Base-by-base conservation (phyloP, 2,329 filamentous ascomycete genomes). In the Chaetomium strumarium region DNA sequence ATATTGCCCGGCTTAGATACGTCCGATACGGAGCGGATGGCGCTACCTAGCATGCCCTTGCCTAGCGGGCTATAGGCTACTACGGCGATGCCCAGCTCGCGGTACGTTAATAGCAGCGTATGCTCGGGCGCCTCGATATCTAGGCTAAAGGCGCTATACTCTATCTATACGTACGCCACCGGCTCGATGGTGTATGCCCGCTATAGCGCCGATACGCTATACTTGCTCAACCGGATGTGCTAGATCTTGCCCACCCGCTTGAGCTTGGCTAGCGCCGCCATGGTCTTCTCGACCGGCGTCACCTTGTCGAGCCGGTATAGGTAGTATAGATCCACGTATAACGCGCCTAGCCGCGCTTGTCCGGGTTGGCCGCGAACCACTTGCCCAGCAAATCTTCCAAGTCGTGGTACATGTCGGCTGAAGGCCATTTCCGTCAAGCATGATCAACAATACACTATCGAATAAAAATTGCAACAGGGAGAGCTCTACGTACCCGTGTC, bases 11-110 rank as follows among this genome's bases (percentile, higher is more conserved):
- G 30, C 68, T 3, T 68, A 68, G 42, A 81, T 68, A 57, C 30
- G 30, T 80, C 77, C 8, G 68, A 68, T 0, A 59, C 62, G 3
- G 67, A 71, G 31, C 68, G 68, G 61, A 76, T 72, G 2, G 63
- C 60, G 2, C 79, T 78, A 0, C 75, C 74, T 19, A 84, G 63
- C 52, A 84, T 63, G 12, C 81, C 81, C 1, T 79, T 72, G 1
- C 78, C 79, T 1, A 85, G 71, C 1, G 81, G 81, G 17, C 72
- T 75, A 65, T 81, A 83, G 1, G 78, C 75, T 0, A 85, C 72
- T 11, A 45, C 43, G 17, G 43, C 31, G 43, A 45, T 24, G 43
- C 43, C 43, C 43, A 45, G 31, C 31, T 84, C 78, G n/a, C 75
- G 71, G 52, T 72, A 75, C 0, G 79, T 80, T 20, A 70, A 65